phyloP scores from a whole-genome alignment of 805 yeast genomes.

The Debaryomyces maramus region DNA sequence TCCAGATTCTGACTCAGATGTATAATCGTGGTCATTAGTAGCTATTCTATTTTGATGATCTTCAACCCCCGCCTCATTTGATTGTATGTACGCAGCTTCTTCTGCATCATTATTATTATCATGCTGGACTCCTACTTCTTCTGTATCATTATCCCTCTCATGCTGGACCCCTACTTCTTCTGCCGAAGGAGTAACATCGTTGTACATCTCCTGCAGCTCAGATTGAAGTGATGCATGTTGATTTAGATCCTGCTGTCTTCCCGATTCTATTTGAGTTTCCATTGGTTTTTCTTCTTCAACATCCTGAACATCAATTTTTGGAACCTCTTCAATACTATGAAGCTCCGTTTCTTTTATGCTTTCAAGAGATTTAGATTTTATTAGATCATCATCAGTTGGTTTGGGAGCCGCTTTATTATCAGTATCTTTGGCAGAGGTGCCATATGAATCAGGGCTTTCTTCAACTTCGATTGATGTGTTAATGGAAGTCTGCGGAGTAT shows the following conservation, averaged over 20 bases:
- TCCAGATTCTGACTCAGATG: neutral
- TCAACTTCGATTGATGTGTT: conserved; percentile 9
- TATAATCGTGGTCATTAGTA: neutral
- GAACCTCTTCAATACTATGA: neutral
- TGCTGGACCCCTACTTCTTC: neutral
- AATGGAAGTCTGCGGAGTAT: conserved; percentile 35
- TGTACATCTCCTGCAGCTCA: too few species aligned
- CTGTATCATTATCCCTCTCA: neutral
- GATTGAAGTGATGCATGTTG: too few species aligned
- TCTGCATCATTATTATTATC: neutral
- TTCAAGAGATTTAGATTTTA: neutral
- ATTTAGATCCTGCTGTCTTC: neutral
- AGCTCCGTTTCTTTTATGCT: neutral
- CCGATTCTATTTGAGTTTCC: neutral
- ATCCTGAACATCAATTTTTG: neutral
- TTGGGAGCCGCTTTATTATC: neutral
- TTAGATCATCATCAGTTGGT: neutral
- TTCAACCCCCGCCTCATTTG: neutral
- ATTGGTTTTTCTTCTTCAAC: neutral
- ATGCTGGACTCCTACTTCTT: neutral
- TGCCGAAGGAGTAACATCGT: too few species aligned
- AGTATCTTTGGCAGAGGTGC: neutral
- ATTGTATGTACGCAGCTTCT: neutral
- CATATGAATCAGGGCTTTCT: neutral
- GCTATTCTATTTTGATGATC: neutral